Evolutionary conservation across 768 basidiomycete genomes (phyloP).

Genomic region (Epithele typhae): DNA sequence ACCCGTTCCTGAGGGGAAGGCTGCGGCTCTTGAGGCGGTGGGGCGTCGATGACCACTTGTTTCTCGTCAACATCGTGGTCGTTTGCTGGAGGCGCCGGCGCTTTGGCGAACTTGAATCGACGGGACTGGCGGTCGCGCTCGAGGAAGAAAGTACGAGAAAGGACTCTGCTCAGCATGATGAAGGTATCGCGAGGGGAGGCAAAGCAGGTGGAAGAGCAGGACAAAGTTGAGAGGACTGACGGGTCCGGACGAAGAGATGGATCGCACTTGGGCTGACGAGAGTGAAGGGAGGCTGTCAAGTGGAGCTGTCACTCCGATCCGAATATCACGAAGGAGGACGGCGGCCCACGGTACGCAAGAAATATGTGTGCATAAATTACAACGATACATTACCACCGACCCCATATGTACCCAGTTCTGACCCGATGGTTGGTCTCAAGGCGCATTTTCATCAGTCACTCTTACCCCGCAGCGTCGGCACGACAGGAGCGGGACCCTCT

Average conservation of each 20-base stretch:
- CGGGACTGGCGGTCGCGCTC: conserved; percentile 1
- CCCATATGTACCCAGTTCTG: background rate
- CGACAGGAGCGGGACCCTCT: conserved; percentile 35
- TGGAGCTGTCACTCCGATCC: too few species aligned
- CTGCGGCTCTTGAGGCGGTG: too few species aligned
- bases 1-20: too few species aligned
- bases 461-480: background rate
- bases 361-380: background rate
- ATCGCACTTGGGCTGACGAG: too few species aligned
- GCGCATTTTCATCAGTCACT: background rate
- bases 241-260: too few species aligned
- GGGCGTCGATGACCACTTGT: too few species aligned
- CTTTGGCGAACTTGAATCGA: background rate
- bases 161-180: conserved; percentile 9
- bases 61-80: too few species aligned
- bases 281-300: too few species aligned
- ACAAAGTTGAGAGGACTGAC: too few species aligned
- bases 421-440: background rate
- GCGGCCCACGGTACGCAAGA: background rate
- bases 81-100: background rate
- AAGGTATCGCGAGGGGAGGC: conserved; percentile 4
- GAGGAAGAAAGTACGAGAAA: conserved; percentile 9
- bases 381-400: conserved; percentile 9
- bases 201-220: too few species aligned
- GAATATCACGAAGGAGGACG: too few species aligned